Evolutionary conservation across 2,329 filamentous ascomycete species (phyloP), one percentile per base, ranked within the genome.

Genomic region (Sarocladium oryzae): DNA sequence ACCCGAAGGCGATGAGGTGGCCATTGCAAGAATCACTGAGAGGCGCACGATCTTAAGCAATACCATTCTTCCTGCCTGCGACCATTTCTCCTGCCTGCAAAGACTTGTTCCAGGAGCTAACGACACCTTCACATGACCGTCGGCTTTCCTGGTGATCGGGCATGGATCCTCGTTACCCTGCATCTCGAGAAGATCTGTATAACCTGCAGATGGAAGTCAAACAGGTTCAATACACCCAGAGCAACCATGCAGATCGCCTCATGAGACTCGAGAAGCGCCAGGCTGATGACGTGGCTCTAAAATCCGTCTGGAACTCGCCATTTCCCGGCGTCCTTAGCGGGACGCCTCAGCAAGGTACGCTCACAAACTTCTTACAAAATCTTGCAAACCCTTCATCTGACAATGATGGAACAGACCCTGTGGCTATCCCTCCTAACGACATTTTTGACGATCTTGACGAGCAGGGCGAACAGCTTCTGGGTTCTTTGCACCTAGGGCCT

Each of bases 261-360:
- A 67, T 77, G 54, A 72, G 80, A 55, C 66, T 86, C 49, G 83
- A 86, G 64, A 83, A 82, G 60, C 81, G 82, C 43, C 81, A 85
- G 62, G 81, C 82, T 30, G 82, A 85, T 57, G 81, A 86, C 68
- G 79, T 80, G 48, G 77, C 80, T 28, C 69, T 86, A 54, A 95
- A 92, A 69, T 95, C 88, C 55, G 87, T 95, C 52, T 99, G 93
- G 93, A 85, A 86, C 57, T 95, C 91, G 52, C 91, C 91, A 15
- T 96, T 96, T 64, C 90, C 92, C n/a, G 85, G 85, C 57, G 82
- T 90, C 35, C 68, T 95, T 53, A 84, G 86, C 59, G 87, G 88
- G 51, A 91, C 89, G 41, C 86, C 90, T 51, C 88, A 95, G 65
- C 88, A 95, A 73, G 89, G 92, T 95, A 71, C 68, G 4, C 16